Evolutionary conservation across 768 basidiomycete species (phyloP).

Genomic region (Fomitopsis serialis): DNA sequence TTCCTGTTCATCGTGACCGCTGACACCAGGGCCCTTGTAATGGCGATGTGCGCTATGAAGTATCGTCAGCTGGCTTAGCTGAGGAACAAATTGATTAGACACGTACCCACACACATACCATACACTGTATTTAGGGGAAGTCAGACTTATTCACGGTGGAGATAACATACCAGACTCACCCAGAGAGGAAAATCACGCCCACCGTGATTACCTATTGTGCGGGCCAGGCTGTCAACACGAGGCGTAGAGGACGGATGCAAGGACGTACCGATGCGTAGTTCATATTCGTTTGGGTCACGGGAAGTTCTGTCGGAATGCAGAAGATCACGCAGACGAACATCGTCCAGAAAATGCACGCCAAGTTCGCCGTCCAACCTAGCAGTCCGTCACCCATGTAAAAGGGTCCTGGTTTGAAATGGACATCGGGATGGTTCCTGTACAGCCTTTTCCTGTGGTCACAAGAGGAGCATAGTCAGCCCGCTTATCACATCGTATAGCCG

Average conservation of each 20-base stretch:
- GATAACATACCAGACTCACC: slow-evolving; percentile 14
- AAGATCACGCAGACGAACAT: slow-evolving; percentile 67
- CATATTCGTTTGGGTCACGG: slow-evolving; percentile 70
- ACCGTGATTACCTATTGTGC: slow-evolving; percentile 26
- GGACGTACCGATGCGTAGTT: slow-evolving; percentile 69
- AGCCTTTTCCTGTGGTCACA: slow-evolving; percentile 41
- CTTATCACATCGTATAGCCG: not conserved
- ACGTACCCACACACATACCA: slow-evolving; percentile 7
- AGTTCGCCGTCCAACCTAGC: slow-evolving; percentile 57
- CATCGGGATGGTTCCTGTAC: slow-evolving; percentile 71
- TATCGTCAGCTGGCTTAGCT: not conserved
- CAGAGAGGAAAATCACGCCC: slow-evolving; percentile 27
- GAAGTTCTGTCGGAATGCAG: slow-evolving; percentile 61
- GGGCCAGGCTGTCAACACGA: not conserved
- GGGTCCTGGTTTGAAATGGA: slow-evolving; percentile 79
- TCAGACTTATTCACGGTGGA: not conserved
- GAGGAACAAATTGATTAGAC: too few relatives aligned
- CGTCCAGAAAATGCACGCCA: slow-evolving; percentile 65
- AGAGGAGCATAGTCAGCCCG: not conserved
- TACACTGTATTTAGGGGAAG: not conserved
- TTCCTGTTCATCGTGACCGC: slow-evolving; percentile 3
- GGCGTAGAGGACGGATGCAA: not conserved
- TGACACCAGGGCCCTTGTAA: slow-evolving; percentile 23
- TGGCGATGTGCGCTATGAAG: slow-evolving; percentile 14
- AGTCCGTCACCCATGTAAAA: slow-evolving; percentile 77